phyloP scores from a whole-genome alignment of 2,329 filamentous ascomycete species.

The Plenodomus tracheiphilus region DNA sequence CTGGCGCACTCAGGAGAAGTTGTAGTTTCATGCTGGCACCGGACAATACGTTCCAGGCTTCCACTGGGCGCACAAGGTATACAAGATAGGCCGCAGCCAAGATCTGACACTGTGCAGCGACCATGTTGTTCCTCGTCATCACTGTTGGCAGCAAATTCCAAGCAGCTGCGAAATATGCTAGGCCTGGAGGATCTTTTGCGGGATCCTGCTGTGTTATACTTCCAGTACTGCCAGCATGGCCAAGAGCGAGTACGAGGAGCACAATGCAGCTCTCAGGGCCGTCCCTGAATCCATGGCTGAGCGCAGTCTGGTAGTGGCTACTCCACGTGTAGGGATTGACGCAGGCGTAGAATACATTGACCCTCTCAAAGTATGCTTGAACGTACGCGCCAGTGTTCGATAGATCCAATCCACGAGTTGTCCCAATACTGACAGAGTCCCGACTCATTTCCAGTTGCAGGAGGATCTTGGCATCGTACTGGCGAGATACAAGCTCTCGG shows the following conservation, averaged over 20 bases:
- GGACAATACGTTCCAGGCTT: constrained; percentile 80
- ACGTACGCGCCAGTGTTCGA: constrained; percentile 76
- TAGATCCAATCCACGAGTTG: constrained; percentile 68
- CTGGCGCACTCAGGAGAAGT: constrained; percentile 73
- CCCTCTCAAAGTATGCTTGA: constrained; percentile 77
- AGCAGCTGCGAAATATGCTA: constrained; percentile 79
- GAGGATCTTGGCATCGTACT: constrained; percentile 80
- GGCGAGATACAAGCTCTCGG: constrained; percentile 72
- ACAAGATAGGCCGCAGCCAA: constrained; percentile 81
- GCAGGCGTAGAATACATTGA: constrained; percentile 84
- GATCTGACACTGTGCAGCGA: constrained; percentile 79
- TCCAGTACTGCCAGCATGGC: constrained; percentile 73
- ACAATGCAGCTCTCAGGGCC: constrained; percentile 83
- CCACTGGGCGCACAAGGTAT: constrained; percentile 78
- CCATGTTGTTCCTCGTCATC: constrained; percentile 77
- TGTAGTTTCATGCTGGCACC: constrained; percentile 82
- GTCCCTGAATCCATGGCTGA: constrained; percentile 75
- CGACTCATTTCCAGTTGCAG: constrained; percentile 80
- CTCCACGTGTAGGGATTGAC: constrained; percentile 83
- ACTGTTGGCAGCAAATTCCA: constrained; percentile 77
- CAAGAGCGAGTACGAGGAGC: constrained; percentile 74
- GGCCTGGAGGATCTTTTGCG: constrained; percentile 71
- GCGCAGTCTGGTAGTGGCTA: constrained; percentile 72
- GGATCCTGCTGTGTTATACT: constrained; percentile 74
- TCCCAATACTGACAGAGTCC: constrained; percentile 66